phyloP scores from a whole-genome alignment of 148 eudicot genomes.

The Rhododendron henanense region DNA sequence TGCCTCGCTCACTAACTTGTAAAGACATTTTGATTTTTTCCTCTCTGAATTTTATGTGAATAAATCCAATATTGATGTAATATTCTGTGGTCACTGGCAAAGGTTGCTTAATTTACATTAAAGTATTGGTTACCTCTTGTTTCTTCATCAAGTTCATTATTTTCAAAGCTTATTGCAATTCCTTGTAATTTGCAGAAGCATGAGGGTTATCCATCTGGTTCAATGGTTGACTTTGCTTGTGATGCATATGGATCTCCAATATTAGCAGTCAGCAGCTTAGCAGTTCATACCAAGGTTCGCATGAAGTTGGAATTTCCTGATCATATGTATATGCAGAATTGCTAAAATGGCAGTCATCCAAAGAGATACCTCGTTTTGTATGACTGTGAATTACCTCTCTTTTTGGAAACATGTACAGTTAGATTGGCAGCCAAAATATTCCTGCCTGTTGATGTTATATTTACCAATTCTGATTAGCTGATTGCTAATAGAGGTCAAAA shows the following conservation, averaged over 20 bases:
- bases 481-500: not conserved
- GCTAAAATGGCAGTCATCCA: not conserved
- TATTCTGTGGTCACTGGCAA: not conserved
- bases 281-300: slow-evolving; percentile 85
- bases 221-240: slow-evolving; percentile 94
- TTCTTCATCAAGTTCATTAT: not conserved
- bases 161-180: not conserved
- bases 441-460: not conserved
- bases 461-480: not conserved
- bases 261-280: slow-evolving; percentile 90
- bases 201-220: slow-evolving; percentile 88
- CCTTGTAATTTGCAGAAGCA: slow-evolving; percentile 49
- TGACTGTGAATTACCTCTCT: not conserved
- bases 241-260: slow-evolving; percentile 86
- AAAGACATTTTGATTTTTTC: not conserved
- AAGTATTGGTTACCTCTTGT: not conserved
- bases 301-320: not conserved
- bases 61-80: not conserved
- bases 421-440: not conserved
- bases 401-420: not conserved
- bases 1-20: not conserved
- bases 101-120: not conserved
- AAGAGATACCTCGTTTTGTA: not conserved
- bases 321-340: not conserved
- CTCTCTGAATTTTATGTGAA: not conserved